These are phyloP conservation scores for Nannochloris sp. DNA, from an alignment of 139 green algal genomes.

Conservation along the genomic window DNA sequence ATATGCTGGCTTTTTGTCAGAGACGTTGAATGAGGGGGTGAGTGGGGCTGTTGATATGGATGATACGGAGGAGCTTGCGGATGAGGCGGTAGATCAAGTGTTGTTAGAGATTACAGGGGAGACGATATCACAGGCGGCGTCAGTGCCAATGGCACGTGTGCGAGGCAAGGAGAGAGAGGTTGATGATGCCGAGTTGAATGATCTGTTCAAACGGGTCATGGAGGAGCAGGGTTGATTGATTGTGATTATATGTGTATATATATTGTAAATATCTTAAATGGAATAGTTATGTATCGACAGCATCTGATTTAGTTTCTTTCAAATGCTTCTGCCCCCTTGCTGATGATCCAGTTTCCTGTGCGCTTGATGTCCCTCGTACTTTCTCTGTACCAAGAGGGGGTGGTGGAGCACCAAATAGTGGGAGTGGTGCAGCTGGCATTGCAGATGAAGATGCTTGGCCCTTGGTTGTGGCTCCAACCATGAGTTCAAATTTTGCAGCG, in stretches of 20 bases:
- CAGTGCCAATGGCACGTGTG: slow-evolving; percentile 19
- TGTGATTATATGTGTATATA: too few species aligned
- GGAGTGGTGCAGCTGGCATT: neutral
- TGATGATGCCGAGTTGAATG: slow-evolving; percentile 25
- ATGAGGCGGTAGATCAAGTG: slow-evolving; percentile 62
- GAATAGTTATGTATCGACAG: too few species aligned
- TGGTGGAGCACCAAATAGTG: neutral
- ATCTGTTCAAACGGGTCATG: neutral
- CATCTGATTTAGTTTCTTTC: too few species aligned
- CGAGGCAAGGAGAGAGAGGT: slow-evolving; percentile 21
- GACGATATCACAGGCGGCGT: slow-evolving; percentile 31
- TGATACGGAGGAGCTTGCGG: slow-evolving; percentile 64
- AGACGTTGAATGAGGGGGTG: slow-evolving; percentile 76
- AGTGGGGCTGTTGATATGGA: slow-evolving; percentile 55
- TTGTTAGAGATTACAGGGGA: slow-evolving; percentile 45
- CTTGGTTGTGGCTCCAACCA: neutral
- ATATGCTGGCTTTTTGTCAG: slow-evolving; percentile 81
- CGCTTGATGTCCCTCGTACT: neutral
- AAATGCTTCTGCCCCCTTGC: neutral
- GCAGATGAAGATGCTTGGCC: neutral
- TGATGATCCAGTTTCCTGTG: neutral
- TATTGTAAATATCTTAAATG: too few species aligned
- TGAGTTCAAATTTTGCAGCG: neutral
- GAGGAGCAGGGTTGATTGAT: too few species aligned
- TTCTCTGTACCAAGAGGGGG: neutral